Base-by-base conservation (phyloP, 768 basidiomycete genomes). In the Lactarius psammicola region DNA sequence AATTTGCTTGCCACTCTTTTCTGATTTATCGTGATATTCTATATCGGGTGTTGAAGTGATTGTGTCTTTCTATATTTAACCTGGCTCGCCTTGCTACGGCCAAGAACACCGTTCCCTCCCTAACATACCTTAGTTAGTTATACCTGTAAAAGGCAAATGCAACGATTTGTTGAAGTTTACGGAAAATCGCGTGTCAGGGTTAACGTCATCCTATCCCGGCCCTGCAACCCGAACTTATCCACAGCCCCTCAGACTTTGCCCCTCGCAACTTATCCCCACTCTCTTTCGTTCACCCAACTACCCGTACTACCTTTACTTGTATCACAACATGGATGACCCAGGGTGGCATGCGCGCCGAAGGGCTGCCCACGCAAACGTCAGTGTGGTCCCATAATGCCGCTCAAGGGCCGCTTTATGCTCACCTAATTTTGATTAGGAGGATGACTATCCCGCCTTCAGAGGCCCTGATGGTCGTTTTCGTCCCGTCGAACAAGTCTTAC, bases 301-400 rank as follows among this genome's bases (percentile, higher is more conserved):
- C 53, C n/a, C 42, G 23, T 18, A n/a, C 28, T 8, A 40, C 11
- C 26, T 7, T 9, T 7, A 60, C 10, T 38, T 15, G 13, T 28
- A 51, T 56, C 55, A 11, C 60, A 61, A 23, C 55, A 92, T 93
- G 90, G 92, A 92, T 73, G 85, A 82, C 64, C 78, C 85, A 61
- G 92, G 92, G 63, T 93, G 91, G 90, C 83, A 83, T 70, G 89
- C 90, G 40, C 80, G 80, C 18, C 82, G 85, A 60, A 82, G 82
- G 67, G 92, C 87, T 3, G 77, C 82, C 59, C 82, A 82, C 77
- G 87, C 82, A 68, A 65, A 78, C 69, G 56, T 70, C 11, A 33
- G 65, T 62, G 7, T 57, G 0, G 15, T 11, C 30, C 62, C 42
- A 34, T 23, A 51, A 23, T 20, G 23, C 40, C 55, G 64, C 56